These are phyloP conservation scores for Candida ipomoeae DNA, from an alignment of 805 yeast genomes.

Conservation along the genomic window DNA sequence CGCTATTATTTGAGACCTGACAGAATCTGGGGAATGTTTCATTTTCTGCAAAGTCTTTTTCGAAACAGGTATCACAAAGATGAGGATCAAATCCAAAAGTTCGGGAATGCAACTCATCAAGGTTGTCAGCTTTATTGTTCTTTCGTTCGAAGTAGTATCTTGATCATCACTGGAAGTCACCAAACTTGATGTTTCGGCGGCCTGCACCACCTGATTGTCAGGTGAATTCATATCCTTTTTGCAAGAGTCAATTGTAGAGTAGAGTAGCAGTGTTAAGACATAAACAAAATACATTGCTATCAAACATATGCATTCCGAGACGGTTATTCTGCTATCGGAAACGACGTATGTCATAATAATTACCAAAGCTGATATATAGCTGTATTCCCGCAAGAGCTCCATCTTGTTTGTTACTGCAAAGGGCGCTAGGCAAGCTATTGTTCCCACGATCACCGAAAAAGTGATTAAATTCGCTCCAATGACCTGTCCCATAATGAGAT, in stretches of 20 bases:
- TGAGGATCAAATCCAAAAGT: constrained; percentile 4
- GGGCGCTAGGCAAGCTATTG: constrained; percentile 24
- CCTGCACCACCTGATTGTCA: neutral
- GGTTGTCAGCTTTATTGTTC: neutral
- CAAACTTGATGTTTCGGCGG: constrained; percentile 7
- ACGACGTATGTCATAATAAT: constrained; percentile 25
- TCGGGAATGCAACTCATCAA: neutral
- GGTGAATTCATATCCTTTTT: constrained; percentile 3
- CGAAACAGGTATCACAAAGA: constrained; percentile 10
- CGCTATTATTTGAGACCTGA: constrained; percentile 10
- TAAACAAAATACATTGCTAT: constrained; percentile 16
- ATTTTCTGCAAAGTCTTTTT: constrained; percentile 1
- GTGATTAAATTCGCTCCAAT: constrained; percentile 33
- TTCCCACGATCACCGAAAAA: constrained; percentile 32
- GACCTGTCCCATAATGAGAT: constrained; percentile 36
- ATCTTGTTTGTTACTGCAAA: constrained; percentile 20
- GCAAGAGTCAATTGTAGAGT: neutral
- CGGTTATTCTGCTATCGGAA: constrained; percentile 33
- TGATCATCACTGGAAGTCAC: neutral
- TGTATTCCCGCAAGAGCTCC: constrained; percentile 23
- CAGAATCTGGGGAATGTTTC: neutral
- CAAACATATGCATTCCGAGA: constrained; percentile 28
- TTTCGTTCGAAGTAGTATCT: neutral
- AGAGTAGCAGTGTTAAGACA: constrained; percentile 6
- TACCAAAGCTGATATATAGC: constrained; percentile 27